Base-by-base conservation (phyloP, 768 basidiomycete species). In the Mycena sanguinolenta region DNA sequence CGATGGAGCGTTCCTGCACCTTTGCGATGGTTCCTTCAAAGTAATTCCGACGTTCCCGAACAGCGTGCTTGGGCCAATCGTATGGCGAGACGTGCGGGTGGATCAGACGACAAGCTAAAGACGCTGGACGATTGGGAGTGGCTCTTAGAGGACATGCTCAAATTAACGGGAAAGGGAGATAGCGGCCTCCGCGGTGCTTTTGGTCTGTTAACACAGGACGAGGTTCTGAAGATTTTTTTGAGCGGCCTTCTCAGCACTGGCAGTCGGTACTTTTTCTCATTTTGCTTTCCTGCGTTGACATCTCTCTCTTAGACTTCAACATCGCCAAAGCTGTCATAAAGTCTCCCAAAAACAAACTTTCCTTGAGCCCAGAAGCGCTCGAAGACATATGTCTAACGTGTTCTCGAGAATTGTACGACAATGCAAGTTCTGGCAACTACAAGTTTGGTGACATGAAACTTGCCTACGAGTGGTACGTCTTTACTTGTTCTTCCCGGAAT, bases 391-490 rank as follows among this genome's bases (percentile, higher is more conserved):
- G 95, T 73, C 82, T 99, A 23, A 79, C 89, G 1, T 90, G 90
- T 50, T 95, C 95, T 4, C 88, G 90, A 55, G 98, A 99, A 82
- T 90, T 98, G 70, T 99, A 99, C 79, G 96, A 98, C 77, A 98
- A 98, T 75, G 94, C 98, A 3, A 91, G 87, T 71, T 93, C 91
- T 0, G 98, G 96, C 7, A 99, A 98, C 76, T 92, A 96, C 77
- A 94, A 95, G 74, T 86, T 88, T 42, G 97, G 97, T 5, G 95
- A 97, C 60, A 98, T 99, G 97, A 97, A 96, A 79, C 84, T 95
- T 58, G 98, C 98, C 1, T 97, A 97, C 79, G 95, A 97, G 66
- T 99, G 98, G 97, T 98, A 79, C 70, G 75, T 72, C 14, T 28
- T 58, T 12, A 46, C 32, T 34, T 36, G 34, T 54, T 60, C 59